These are phyloP conservation scores for Gossypium ekmanianum DNA, from an alignment of 345 rosid genomes.

Conservation along the genomic window DNA sequence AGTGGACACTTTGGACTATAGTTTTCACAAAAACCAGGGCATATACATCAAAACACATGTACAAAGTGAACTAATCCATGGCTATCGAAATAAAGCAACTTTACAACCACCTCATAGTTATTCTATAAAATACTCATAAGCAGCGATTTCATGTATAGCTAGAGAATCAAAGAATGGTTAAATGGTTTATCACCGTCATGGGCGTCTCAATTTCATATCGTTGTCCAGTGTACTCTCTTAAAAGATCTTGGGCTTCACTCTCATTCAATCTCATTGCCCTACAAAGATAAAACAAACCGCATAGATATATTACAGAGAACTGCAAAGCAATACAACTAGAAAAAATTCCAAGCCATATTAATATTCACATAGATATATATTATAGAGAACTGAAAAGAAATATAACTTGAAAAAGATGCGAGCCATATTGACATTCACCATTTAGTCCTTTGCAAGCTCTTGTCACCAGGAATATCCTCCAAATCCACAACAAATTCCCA, in stretches of 20 bases:
- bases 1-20: background rate
- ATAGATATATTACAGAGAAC: background rate
- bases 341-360: background rate
- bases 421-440: conserved; percentile 41
- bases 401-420: conserved; percentile 1
- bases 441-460: conserved; percentile 80
- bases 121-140: background rate
- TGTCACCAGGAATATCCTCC: conserved; percentile 81
- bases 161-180: conserved; percentile 11
- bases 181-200: conserved; percentile 49
- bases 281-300: conserved; percentile 15
- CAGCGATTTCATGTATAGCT: background rate
- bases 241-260: conserved; percentile 54
- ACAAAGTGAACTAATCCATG: background rate
- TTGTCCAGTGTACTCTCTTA: conserved; percentile 66
- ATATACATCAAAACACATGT: background rate
- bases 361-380: background rate
- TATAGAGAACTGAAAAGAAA: background rate
- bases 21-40: background rate
- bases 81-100: background rate
- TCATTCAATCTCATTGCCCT: conserved; percentile 74
- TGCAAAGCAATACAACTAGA: background rate
- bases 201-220: conserved; percentile 68
- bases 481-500: conserved; percentile 71
- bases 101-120: background rate